These are phyloP conservation scores for Rhizomucor pusillus DNA, from an alignment of 371 early-diverging fungal genomes.

Conservation along the genomic window DNA sequence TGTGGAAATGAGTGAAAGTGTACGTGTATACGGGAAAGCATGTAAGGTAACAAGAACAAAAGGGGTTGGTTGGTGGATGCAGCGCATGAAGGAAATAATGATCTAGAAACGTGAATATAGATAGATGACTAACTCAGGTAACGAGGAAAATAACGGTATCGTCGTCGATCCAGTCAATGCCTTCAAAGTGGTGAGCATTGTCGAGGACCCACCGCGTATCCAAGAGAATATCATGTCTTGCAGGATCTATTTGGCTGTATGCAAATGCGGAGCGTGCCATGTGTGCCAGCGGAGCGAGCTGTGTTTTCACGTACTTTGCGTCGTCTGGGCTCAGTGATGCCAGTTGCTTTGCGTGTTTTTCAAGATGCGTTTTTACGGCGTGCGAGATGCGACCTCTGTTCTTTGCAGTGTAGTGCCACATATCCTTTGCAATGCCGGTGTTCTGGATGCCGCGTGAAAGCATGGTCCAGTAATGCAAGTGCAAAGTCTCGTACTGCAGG, in stretches of 20 bases:
- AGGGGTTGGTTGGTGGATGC: too few relatives aligned
- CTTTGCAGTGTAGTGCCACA: constrained; percentile 33
- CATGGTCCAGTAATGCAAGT: constrained; percentile 54
- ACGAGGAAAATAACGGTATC: constrained; percentile 1
- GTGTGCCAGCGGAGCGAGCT: constrained; percentile 21
- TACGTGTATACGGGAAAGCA: too few relatives aligned
- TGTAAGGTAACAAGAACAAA: too few relatives aligned
- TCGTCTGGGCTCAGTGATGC: constrained; percentile 6
- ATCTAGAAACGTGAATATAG: too few relatives aligned
- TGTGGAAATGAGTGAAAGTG: too few relatives aligned
- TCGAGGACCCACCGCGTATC: constrained; percentile 10
- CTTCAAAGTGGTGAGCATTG: not conserved
- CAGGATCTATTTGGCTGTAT: constrained; percentile 2
- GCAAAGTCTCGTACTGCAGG: constrained; percentile 38
- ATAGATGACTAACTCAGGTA: too few relatives aligned
- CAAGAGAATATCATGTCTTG: not conserved
- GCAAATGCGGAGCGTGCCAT: constrained; percentile 19
- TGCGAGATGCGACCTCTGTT: constrained; percentile 23
- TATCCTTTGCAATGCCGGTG: constrained; percentile 25
- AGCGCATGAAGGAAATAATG: too few relatives aligned
- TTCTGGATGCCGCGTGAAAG: constrained; percentile 49
- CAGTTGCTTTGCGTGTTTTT: constrained; percentile 12
- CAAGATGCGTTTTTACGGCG: constrained; percentile 19
- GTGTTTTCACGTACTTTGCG: constrained; percentile 10
- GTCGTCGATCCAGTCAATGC: not conserved